Conservation (phyloP, 2,329 filamentous ascomycete genomes). For the Aspergillus sp. region DNA sequence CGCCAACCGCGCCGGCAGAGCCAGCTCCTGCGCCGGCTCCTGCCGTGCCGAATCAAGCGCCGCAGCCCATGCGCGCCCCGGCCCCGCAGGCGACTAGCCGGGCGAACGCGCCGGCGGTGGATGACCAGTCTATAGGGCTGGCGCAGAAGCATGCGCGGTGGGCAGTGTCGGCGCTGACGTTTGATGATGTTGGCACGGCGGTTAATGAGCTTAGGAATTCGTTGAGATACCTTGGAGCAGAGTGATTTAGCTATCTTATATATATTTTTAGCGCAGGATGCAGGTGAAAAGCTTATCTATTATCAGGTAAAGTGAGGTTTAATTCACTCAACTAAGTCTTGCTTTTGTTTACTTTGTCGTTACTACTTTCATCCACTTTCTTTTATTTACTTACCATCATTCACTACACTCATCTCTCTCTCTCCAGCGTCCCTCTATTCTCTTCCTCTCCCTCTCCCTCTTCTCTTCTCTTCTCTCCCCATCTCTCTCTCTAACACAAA, state of each 20-base stretch:
- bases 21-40: constrained; percentile 10
- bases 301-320: too few species aligned
- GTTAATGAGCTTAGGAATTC: constrained; percentile 74
- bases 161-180: constrained; percentile 93
- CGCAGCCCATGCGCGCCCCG: constrained; percentile 17
- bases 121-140: constrained; percentile 65
- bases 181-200: constrained; percentile 87
- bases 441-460: not conserved
- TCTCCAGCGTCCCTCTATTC: not conserved
- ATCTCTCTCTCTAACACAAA: not conserved
- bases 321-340: too few species aligned
- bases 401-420: not conserved
- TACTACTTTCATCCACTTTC: too few species aligned
- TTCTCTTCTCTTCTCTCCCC: not conserved
- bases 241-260: constrained; percentile 23
- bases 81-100: constrained; percentile 12
- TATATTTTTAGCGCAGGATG: not conserved
- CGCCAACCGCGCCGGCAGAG: constrained; percentile 4
- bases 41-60: constrained; percentile 9
- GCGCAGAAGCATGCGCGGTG: constrained; percentile 95
- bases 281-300: too few species aligned
- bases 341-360: too few species aligned
- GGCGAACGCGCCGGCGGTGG: constrained; percentile 27
- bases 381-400: too few species aligned
- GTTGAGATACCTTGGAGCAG: constrained; percentile 58